Conservation (phyloP, 345 rosid species). For the Mallotus nudiflorus region DNA sequence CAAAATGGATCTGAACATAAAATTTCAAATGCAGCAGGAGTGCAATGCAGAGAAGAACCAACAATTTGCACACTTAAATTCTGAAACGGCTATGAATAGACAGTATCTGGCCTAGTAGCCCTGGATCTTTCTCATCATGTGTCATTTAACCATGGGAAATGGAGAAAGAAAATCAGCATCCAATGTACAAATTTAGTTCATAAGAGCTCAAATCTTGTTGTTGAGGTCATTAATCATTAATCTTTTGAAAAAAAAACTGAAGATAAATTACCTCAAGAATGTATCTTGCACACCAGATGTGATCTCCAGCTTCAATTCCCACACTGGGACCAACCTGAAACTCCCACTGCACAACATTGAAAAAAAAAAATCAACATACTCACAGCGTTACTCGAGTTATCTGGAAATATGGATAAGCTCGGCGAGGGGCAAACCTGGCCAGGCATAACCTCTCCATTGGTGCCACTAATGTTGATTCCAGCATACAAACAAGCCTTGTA, state of each 20-base stretch:
- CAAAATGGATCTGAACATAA: background rate
- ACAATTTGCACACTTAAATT: background rate
- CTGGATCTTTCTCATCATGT: too few species aligned
- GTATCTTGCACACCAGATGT: slow-evolving; percentile 94
- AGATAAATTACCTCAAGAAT: slow-evolving; percentile 75
- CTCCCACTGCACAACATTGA: slow-evolving; percentile 70
- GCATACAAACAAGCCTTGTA: slow-evolving; percentile 97
- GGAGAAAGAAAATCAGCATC: background rate
- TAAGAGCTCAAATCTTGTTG: background rate
- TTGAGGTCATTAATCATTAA: background rate
- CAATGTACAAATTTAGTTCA: background rate
- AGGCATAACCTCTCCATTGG: slow-evolving; percentile 99
- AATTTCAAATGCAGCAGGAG: slow-evolving; percentile 2
- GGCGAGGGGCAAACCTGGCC: slow-evolving; percentile 66
- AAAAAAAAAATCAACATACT: background rate
- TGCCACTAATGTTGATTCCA: slow-evolving; percentile 90
- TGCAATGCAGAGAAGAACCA: background rate
- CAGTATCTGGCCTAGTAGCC: too few species aligned
- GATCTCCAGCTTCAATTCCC: slow-evolving; percentile 93
- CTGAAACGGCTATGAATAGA: too few species aligned
- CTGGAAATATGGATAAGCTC: background rate
- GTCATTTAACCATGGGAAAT: too few species aligned
- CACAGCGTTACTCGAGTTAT: slow-evolving; percentile 1
- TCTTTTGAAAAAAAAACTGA: background rate
- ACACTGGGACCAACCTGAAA: slow-evolving; percentile 98